Evolutionary conservation across 345 rosid species (phyloP), one percentile per base, ranked within the genome.

Genomic region (Populus ilicifolia): DNA sequence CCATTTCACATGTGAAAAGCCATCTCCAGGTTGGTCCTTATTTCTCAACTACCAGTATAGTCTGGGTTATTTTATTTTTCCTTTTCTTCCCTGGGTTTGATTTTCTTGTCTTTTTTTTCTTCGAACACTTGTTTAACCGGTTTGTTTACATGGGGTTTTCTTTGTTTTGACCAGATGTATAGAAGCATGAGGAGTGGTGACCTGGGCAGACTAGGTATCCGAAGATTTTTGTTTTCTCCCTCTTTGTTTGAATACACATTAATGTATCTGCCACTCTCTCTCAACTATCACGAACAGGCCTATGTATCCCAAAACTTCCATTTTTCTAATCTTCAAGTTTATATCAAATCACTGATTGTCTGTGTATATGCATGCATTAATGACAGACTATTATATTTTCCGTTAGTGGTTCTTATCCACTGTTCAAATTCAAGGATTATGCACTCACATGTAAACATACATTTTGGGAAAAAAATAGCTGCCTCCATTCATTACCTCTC

Each of bases 1-100:
- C 97, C 82, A 93, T 96, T 82, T 92, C 98, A 64, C 99, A 96
- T 83, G 98, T 96, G 73, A 96, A 96, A 79, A 96, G 99, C 85
- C 99, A 96, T 83, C 98, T 96, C 36, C 99, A 96, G 94, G 99
- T 94, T 54, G 23, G 11, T 36, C 23, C 39, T 70, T 8, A 56
- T 75, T 54, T 21, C 29, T 59, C 29, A n/a, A 29, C 4, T 16
- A 13, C 21, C 16, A 20, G 0, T 52, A 1, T 52, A 20, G 61
- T 54, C 21, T 54, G 61, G 61, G 61, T 12, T 54, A 6, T 54
- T 6, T 54, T 21, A 8, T 11, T 4, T 36, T 54, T 38, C 52
- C 64, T 5, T 43, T 2, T 1, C 30, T 2, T 5, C 10, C 20
- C 10, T 33, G 5, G 44, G 12, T 21, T 30, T 27, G 11, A 50